Base-by-base conservation (phyloP, 2,329 filamentous ascomycete genomes). In the Penicillium expansum region DNA sequence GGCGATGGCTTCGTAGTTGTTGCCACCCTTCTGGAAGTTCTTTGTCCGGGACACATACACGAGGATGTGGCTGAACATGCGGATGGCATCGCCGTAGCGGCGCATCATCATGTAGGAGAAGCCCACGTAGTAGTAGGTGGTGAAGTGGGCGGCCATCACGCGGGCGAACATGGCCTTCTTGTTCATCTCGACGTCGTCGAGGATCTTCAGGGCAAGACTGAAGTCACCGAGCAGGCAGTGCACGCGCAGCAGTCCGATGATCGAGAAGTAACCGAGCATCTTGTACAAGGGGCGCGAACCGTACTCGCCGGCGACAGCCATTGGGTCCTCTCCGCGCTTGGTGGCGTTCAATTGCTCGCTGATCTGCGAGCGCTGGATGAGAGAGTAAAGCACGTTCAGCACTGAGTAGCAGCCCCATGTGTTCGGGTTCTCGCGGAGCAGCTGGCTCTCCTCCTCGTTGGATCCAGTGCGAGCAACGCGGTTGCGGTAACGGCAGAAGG, bases 61-160 rank as follows among this genome's bases (percentile, higher is more conserved):
- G 69, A 99, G 87, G 78, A 99, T 99, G 85, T 99, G 94, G 83
- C 91, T 96, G 87, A 99, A 99, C 89, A 97, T 96, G 84, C 93
- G 92, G 81, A 99, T 97, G 77, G 94, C 94, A 79, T 99, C 94
- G 78, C 92, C 91, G 76, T 99, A 99, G 75, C 94, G 91, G 81
- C 94, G 92, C 91, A 97, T 96, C 94, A 99, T 99, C 93, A 99
- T 97, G 88, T 99, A 99, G 67, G 91, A 96, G 86, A 99, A 99
- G 68, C 94, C 94, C 62, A 99, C 93, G 77, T 97, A 97, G 86
- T 99, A 99, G 86, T 97, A 99, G 65, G 94, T 99, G 67, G 93
- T 97, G 82, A 97, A 97, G 83, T 99, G 94, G 57, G 94, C 94
- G 53, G 94, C 93, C 94, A 99, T 97, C 76, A 99, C 94, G 66